These are phyloP conservation scores for Scleroderma bovista DNA, from an alignment of 768 basidiomycete species.

Conservation along the genomic window DNA sequence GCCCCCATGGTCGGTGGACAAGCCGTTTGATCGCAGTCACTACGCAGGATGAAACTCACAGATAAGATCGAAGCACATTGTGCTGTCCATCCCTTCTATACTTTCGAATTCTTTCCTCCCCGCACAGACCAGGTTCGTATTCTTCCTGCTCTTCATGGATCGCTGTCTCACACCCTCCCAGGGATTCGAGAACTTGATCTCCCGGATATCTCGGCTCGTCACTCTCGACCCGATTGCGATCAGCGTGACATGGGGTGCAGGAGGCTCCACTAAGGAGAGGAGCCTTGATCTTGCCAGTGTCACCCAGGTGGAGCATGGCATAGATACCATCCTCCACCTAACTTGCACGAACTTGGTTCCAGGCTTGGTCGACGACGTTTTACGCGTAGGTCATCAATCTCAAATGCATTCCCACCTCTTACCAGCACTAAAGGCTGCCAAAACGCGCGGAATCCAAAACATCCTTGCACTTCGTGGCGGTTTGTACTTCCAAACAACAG, in stretches of 20 bases:
- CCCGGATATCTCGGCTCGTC: conserved; percentile 82
- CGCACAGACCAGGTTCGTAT: conserved; percentile 74
- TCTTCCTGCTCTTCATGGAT: not conserved
- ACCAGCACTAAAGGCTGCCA: conserved; percentile 54
- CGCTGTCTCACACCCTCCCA: conserved; percentile 25
- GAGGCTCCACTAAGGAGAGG: conserved; percentile 84
- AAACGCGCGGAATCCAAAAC: conserved; percentile 77
- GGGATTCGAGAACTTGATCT: conserved; percentile 88
- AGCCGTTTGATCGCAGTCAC: not conserved
- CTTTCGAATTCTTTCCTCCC: conserved; percentile 97
- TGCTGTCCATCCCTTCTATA: conserved; percentile 67
- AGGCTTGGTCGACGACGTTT: conserved; percentile 79
- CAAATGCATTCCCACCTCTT: not conserved
- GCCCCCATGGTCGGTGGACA: no score
- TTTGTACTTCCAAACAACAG: conserved; percentile 25
- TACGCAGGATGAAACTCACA: conserved; percentile 57
- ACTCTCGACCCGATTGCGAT: conserved; percentile 75
- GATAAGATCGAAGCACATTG: conserved; percentile 54
- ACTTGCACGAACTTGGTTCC: conserved; percentile 97
- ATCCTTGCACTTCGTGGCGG: conserved; percentile 92
- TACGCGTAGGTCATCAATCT: conserved; percentile 45
- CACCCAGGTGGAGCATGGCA: conserved; percentile 63
- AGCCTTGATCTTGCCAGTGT: conserved; percentile 82
- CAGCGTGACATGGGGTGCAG: conserved; percentile 97
- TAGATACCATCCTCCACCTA: conserved; percentile 89